phyloP scores from a whole-genome alignment of 208 protist genomes.

The Tritrichomonas foetus region DNA sequence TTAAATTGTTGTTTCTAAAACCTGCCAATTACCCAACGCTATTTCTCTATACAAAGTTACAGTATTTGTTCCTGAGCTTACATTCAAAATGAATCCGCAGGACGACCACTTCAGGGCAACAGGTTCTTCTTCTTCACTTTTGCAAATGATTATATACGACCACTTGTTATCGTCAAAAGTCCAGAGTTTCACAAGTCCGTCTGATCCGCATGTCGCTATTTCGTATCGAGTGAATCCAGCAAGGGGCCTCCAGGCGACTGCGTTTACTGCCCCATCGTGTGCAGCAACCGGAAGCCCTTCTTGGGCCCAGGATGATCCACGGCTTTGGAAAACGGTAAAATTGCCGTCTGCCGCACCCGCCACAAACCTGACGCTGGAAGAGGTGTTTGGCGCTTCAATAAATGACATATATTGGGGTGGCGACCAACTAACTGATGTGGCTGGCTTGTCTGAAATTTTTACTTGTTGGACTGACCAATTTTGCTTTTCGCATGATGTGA shows the following conservation, averaged over 20 bases:
- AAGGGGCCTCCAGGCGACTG: not conserved
- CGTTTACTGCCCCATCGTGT: not conserved
- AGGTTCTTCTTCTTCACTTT: not conserved
- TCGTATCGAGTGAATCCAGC: not conserved
- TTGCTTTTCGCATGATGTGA: not conserved
- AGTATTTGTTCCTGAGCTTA: not conserved
- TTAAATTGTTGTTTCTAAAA: too few relatives aligned
- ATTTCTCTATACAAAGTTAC: not conserved
- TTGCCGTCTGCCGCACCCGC: not conserved
- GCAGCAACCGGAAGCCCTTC: not conserved
- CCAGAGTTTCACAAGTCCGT: not conserved
- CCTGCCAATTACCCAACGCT: not conserved
- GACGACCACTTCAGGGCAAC: not conserved
- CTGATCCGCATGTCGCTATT: not conserved
- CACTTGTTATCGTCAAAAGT: not conserved
- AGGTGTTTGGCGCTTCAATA: not conserved
- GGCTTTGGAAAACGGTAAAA: not conserved
- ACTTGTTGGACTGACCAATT: not conserved
- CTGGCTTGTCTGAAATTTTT: not conserved
- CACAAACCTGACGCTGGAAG: not conserved
- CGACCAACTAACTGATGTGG: not conserved
- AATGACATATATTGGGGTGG: not conserved
- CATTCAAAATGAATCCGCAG: not conserved
- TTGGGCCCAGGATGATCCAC: not conserved
- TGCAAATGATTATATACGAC: not conserved